Evolutionary conservation across 2,329 filamentous ascomycete species (phyloP).

Genomic region (Talaromyces sp.): DNA sequence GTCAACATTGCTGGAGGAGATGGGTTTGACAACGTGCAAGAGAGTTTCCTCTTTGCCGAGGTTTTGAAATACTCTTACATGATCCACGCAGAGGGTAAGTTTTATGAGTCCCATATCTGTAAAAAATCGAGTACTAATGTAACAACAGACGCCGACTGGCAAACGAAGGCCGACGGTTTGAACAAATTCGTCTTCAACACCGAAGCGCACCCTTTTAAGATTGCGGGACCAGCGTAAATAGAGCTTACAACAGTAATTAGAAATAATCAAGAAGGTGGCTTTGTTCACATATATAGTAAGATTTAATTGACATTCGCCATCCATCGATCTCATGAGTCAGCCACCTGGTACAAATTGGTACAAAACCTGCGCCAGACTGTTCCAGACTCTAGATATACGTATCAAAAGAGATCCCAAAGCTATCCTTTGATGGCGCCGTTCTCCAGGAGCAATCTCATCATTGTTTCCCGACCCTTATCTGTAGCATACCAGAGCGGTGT

Average conservation of each 20-base stretch:
- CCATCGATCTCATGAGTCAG: too few relatives aligned
- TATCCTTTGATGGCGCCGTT: too few relatives aligned
- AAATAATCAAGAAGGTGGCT: neutral
- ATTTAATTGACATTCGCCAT: neutral
- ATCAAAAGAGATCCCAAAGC: too few relatives aligned
- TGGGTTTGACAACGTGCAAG: constrained; percentile 65
- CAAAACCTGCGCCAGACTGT: too few relatives aligned
- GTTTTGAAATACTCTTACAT: constrained; percentile 81
- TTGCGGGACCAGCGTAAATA: neutral
- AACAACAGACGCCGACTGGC: constrained; percentile 55
- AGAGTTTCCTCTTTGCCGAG: constrained; percentile 86
- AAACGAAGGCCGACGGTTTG: constrained; percentile 48
- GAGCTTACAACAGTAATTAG: neutral
- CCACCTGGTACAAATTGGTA: too few relatives aligned
- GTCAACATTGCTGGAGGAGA: constrained; percentile 65
- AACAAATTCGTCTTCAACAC: constrained; percentile 64
- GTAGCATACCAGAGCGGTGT: too few relatives aligned
- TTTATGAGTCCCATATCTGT: neutral
- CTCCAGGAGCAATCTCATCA: too few relatives aligned
- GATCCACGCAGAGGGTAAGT: constrained; percentile 53
- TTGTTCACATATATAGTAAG: neutral
- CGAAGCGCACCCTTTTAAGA: constrained; percentile 59
- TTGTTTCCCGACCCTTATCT: too few relatives aligned
- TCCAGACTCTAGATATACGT: too few relatives aligned
- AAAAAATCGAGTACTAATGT: constrained; percentile 18